These are phyloP conservation scores for Neurospora sp. DNA, from an alignment of 495 filamentous ascomycete species.

Conservation along the genomic window DNA sequence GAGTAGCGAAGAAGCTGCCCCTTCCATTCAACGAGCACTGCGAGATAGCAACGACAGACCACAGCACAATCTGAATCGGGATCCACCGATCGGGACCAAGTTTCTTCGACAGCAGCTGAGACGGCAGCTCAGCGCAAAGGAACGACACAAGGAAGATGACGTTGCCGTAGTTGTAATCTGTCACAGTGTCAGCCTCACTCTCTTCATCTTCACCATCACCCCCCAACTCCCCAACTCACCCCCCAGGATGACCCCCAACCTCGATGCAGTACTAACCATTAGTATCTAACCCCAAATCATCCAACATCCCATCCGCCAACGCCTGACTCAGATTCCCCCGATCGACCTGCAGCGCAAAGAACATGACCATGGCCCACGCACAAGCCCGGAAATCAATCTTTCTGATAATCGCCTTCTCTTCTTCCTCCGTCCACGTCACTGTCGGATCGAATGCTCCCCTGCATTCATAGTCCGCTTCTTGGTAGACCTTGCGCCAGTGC, in stretches of 20 bases:
- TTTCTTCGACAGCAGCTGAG: constrained; percentile 67
- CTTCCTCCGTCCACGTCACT: constrained; percentile 41
- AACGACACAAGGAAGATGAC: constrained; percentile 63
- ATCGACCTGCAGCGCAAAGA: constrained; percentile 49
- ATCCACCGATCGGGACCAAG: constrained; percentile 72
- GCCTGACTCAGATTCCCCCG: constrained; percentile 47
- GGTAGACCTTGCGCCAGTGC: constrained; percentile 37
- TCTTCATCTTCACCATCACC: constrained; percentile 1
- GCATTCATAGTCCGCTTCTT: constrained; percentile 41
- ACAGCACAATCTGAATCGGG: constrained; percentile 65
- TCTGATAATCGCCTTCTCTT: constrained; percentile 41
- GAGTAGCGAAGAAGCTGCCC: constrained; percentile 46
- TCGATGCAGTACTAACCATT: constrained; percentile 28
- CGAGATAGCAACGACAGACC: constrained; percentile 59
- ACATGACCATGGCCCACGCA: constrained; percentile 43
- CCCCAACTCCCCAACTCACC: background rate
- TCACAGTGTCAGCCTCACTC: background rate
- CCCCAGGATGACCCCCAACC: too few relatives aligned
- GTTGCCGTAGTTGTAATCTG: constrained; percentile 62
- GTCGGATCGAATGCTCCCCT: constrained; percentile 43
- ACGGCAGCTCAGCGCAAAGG: constrained; percentile 61
- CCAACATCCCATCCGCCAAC: constrained; percentile 44
- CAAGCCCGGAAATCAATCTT: constrained; percentile 43
- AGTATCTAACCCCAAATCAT: constrained; percentile 42
- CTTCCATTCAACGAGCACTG: constrained; percentile 53